Evolutionary conservation across 139 green algal species (phyloP).

Genomic region (Diplosphaera chodatii): DNA sequence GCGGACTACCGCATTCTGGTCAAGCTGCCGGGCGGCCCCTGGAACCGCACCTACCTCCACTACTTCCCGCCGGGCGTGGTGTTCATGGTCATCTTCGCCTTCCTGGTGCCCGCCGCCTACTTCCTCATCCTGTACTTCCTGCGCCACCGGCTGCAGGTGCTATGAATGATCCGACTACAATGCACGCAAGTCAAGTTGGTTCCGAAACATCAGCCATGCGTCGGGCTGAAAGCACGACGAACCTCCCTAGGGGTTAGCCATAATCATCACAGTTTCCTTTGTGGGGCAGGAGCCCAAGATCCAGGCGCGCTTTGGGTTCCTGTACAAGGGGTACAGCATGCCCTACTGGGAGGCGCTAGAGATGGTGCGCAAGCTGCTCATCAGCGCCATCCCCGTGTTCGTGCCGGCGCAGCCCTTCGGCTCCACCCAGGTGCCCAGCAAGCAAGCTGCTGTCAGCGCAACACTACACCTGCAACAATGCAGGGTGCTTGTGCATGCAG

Average conservation of each 20-base stretch:
- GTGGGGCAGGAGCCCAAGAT: conserved; percentile 27
- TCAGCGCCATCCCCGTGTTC: conserved; percentile 32
- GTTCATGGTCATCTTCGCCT: conserved; percentile 25
- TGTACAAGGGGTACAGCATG: conserved; percentile 32
- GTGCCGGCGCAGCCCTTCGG: not conserved
- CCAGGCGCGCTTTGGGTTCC: conserved; percentile 24
- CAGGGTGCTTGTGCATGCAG: no score
- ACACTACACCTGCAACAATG: no score
- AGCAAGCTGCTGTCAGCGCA: no score
- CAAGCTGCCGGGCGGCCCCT: not conserved
- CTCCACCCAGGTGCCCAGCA: conserved; percentile 18
- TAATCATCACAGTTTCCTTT: no score
- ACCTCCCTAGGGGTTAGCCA: no score
- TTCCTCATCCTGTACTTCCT: conserved; percentile 21
- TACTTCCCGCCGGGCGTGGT: conserved; percentile 28
- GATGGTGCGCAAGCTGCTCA: conserved; percentile 33
- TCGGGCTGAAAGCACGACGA: no score
- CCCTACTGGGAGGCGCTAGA: conserved; percentile 40
- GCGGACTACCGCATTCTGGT: conserved; percentile 28
- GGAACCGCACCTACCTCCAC: conserved; percentile 11
- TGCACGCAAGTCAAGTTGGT: no score
- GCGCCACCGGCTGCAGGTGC: conserved; percentile 20
- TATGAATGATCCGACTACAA: no score
- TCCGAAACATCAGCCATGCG: no score
- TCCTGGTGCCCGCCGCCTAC: conserved; percentile 25